Evolutionary conservation across 192 early-diverging fungal species (phyloP), one percentile per base, ranked within the genome.

Genomic region (Helicostylum pulchrum): DNA sequence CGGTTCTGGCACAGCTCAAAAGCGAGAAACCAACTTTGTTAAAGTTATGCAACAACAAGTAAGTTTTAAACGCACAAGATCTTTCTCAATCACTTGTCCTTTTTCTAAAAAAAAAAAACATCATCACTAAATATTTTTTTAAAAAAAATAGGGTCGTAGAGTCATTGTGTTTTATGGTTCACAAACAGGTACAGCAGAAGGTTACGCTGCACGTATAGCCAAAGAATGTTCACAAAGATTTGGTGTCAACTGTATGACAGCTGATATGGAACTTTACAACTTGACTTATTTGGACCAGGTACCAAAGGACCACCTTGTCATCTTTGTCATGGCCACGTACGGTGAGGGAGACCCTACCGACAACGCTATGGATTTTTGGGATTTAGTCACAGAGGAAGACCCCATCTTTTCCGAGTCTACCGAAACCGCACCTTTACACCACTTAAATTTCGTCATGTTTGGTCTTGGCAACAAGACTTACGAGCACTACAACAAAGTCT

Each of bases 321-420:
- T 96, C 36, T 96, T 96, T 79, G 87, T 97, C 53, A 71, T 99
- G 86, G 95, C 97, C 23, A 99, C 97, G 12, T 95, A 96, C 52
- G 95, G 95, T 63, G 92, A 94, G 73, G 97, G 97, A 62, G 97
- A 99, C 73, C 95, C 97, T n/a, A 98, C 97, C 5, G 97, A 99
- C 76, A 98, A 96, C 70, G 92, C 93, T 54, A 85, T 90, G 15
- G 95, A 94, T 10, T 98, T 97, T 74, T 97, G 90, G 85, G 92
- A 94, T 36, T 72, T 98, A 45, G 85, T 92, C 56, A 81, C 77
- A 7, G 86, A 87, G 17, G 82, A 90, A 26, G 87, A 89, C 15
- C 85, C 85, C 34, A 89, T 89, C 61, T 78, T 88, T 45, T 71
- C 81, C n/a, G 78, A 84, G 51, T 77, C 82, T 51, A 80, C 84